Conservation (phyloP, 306 rosid genomes). For the Lathyrus sativus region DNA sequence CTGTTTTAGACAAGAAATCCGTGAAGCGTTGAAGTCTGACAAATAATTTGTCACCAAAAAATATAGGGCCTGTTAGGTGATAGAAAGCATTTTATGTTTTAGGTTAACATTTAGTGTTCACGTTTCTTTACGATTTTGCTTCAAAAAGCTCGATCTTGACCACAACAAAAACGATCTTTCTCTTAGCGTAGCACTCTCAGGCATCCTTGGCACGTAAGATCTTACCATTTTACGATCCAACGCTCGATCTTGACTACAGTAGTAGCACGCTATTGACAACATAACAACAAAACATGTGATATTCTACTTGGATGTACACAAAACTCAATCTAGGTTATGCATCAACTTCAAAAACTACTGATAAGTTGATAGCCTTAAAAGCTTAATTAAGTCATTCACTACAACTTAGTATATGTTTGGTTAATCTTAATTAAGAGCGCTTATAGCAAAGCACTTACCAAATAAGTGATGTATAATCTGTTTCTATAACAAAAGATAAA, state of each 20-base stretch:
- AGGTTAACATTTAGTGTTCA: too few species aligned
- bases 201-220: too few species aligned
- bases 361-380: not conserved
- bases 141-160: too few species aligned
- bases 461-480: not conserved
- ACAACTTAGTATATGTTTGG: not conserved
- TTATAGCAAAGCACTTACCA: not conserved
- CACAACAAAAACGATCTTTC: too few species aligned
- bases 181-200: too few species aligned
- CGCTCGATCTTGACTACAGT: too few species aligned
- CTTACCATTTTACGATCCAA: too few species aligned
- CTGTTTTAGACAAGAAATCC: slow-evolving; percentile 47
- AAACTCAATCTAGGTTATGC: slow-evolving; percentile 26
- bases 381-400: slow-evolving; percentile 15
- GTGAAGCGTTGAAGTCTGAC: slow-evolving; percentile 24
- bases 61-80: not conserved
- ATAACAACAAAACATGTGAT: slow-evolving; percentile 14
- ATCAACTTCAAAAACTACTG: slow-evolving; percentile 17
- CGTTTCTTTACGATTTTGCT: too few species aligned
- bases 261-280: too few species aligned
- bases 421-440: not conserved
- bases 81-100: not conserved
- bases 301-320: slow-evolving; percentile 18
- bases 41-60: not conserved
- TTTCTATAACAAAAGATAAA: not conserved